phyloP scores from a whole-genome alignment of 257 asterid genomes.

The Fraxinus americana region DNA sequence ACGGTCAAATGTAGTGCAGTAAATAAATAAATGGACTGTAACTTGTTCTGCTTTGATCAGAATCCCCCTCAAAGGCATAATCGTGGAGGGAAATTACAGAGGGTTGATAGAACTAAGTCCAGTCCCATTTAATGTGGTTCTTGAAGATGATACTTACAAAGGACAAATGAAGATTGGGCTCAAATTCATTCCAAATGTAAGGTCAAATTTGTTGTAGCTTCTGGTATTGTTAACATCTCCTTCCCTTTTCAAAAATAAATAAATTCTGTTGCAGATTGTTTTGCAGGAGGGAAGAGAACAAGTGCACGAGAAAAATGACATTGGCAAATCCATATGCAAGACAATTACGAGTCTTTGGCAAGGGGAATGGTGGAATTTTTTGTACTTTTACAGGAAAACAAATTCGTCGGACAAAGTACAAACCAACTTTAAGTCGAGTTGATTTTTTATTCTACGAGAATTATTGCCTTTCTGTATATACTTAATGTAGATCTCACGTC shows the following conservation, averaged over 20 bases:
- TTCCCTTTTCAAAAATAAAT: background rate
- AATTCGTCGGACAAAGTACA: constrained; percentile 25
- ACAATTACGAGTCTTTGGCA: constrained; percentile 40
- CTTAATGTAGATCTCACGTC: too few relatives aligned
- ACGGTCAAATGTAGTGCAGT: too few relatives aligned
- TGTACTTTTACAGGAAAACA: constrained; percentile 32
- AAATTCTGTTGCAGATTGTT: constrained; percentile 22
- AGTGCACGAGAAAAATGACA: constrained; percentile 27
- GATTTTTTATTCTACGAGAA: constrained; percentile 6
- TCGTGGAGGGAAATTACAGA: constrained; percentile 54
- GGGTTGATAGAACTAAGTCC: constrained; percentile 54
- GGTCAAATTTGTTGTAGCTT: background rate
- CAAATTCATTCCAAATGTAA: constrained; percentile 50
- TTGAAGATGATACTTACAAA: constrained; percentile 64
- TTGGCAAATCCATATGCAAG: constrained; percentile 40
- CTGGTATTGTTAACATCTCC: background rate
- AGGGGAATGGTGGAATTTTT: constrained; percentile 49
- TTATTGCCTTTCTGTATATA: too few relatives aligned
- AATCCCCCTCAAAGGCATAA: constrained; percentile 63
- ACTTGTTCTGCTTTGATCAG: constrained; percentile 30
- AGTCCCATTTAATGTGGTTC: constrained; percentile 66
- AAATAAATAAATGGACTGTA: too few relatives aligned
- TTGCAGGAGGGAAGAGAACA: constrained; percentile 26
- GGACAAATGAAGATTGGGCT: constrained; percentile 71
- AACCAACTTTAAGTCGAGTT: constrained; percentile 15